A percentile compares a stretch with the other conserved stretches of the same genome.
These are phyloP conservation scores for Acarospora socialis DNA, from an alignment of 2,329 filamentous ascomycete genomes.

Conservation along the genomic window DNA sequence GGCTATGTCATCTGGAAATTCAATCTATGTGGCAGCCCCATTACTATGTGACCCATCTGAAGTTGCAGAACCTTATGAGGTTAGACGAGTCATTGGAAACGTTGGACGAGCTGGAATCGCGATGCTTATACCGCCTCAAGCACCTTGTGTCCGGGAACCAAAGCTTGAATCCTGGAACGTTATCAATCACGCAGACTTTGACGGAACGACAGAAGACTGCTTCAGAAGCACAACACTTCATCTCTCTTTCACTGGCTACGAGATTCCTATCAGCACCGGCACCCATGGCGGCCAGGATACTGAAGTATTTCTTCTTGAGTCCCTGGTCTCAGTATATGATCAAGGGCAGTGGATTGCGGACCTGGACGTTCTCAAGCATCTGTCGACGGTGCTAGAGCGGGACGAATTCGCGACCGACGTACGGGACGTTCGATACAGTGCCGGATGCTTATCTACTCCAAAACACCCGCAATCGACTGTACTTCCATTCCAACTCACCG, in stretches of 20 bases:
- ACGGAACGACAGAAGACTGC: constrained; percentile 9
- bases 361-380: constrained; percentile 7
- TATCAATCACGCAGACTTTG: constrained; percentile 8
- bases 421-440: background rate
- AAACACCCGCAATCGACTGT: no score
- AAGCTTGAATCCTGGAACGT: constrained; percentile 5
- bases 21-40: constrained; percentile 14
- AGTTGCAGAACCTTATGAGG: background rate
- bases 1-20: constrained; percentile 17
- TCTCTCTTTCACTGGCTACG: constrained; percentile 11
- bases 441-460: background rate
- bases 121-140: constrained; percentile 10
- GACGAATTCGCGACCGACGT: constrained; percentile 1
- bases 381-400: background rate
- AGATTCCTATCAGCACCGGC: constrained; percentile 4
- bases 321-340: constrained; percentile 15
- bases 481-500: no score
- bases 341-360: constrained; percentile 15
- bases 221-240: constrained; percentile 12
- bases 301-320: constrained; percentile 12
- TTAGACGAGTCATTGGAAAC: constrained; percentile 17
- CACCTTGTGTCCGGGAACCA: constrained; percentile 1
- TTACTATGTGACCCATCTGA: constrained; percentile 16
- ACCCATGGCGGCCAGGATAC: constrained; percentile 4
- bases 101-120: constrained; percentile 13